Percentiles rank a stretch among this genome's conserved stretches.
These are phyloP conservation scores for Prunella vulgaris DNA, from an alignment of 257 asterid genomes.

Conservation along the genomic window DNA sequence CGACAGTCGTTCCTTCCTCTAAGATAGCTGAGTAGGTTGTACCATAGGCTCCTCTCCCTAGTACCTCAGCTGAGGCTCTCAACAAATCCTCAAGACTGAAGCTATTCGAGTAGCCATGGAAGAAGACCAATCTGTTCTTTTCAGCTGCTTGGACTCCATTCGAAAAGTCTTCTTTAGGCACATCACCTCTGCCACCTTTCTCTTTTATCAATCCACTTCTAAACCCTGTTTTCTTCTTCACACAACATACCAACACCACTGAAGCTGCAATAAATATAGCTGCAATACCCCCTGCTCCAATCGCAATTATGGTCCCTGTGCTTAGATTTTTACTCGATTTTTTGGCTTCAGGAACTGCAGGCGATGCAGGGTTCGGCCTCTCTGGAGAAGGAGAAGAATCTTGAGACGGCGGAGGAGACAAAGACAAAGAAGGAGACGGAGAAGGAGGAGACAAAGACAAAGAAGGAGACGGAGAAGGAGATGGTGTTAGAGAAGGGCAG, in stretches of 20 bases:
- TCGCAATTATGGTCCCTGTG: constrained; percentile 40
- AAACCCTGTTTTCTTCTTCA: constrained; percentile 30
- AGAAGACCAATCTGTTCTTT: constrained; percentile 58
- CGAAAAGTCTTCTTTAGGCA: constrained; percentile 46
- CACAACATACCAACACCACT: constrained; percentile 23
- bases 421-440: constrained; percentile 21
- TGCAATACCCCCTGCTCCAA: constrained; percentile 43
- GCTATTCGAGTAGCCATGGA: constrained; percentile 36
- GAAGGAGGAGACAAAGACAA: constrained; percentile 24
- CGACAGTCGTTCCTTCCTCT: constrained; percentile 62
- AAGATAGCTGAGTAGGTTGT: constrained; percentile 60
- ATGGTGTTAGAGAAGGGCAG: constrained; percentile 37
- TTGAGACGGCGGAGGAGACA: constrained; percentile 12
- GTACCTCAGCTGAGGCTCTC: constrained; percentile 78
- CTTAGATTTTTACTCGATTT: constrained; percentile 41
- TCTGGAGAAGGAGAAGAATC: background rate
- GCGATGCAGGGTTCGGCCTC: constrained; percentile 3
- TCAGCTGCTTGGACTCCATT: constrained; percentile 66
- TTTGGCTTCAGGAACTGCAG: constrained; percentile 24
- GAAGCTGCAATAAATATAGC: constrained; percentile 28
- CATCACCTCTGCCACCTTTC: constrained; percentile 27
- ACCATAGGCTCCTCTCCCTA: constrained; percentile 71
- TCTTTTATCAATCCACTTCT: constrained; percentile 28
- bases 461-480: constrained; percentile 44
- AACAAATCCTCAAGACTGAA: constrained; percentile 70